A percentile compares a stretch with the other conserved stretches of the same genome.
Conservation (phyloP, 768 basidiomycete genomes). For the Agaricus sinodeliciosus region DNA sequence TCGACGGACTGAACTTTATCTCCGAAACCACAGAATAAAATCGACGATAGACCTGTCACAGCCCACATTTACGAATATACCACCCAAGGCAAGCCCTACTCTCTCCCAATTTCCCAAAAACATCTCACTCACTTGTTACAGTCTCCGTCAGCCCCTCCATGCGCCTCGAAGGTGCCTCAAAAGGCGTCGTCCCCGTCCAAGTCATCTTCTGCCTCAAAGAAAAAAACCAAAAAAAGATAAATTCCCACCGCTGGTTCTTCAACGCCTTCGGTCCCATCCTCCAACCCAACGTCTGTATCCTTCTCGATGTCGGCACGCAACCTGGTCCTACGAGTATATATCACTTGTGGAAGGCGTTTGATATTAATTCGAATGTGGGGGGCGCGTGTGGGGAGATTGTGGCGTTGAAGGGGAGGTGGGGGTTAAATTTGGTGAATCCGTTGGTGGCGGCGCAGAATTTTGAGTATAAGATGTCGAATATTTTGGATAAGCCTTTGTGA, state of each 20-base stretch:
- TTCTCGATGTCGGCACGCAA: constrained; percentile 79
- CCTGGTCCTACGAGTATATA: constrained; percentile 88
- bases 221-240: constrained; percentile 95
- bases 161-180: constrained; percentile 75
- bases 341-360: constrained; percentile 93
- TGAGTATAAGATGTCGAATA: constrained; percentile 93
- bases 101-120: too few species aligned
- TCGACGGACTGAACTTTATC: background rate
- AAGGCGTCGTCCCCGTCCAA: constrained; percentile 83
- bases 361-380: constrained; percentile 85
- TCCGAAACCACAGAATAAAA: constrained; percentile 45
- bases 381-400: constrained; percentile 97
- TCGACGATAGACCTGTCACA: constrained; percentile 76
- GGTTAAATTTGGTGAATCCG: constrained; percentile 75
- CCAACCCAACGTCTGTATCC: constrained; percentile 88
- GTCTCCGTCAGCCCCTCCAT: constrained; percentile 78
- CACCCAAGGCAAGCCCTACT: constrained; percentile 78
- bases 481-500: constrained; percentile 81
- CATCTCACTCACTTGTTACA: too few species aligned
- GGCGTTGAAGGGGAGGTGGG: constrained; percentile 81
- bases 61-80: constrained; percentile 95
- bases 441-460: constrained; percentile 76
- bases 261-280: constrained; percentile 79
- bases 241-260: constrained; percentile 94
- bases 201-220: constrained; percentile 90